Evolutionary conservation across 1,284 basidiomycete species (phyloP).

Genomic region (Psilocybe mexicana): DNA sequence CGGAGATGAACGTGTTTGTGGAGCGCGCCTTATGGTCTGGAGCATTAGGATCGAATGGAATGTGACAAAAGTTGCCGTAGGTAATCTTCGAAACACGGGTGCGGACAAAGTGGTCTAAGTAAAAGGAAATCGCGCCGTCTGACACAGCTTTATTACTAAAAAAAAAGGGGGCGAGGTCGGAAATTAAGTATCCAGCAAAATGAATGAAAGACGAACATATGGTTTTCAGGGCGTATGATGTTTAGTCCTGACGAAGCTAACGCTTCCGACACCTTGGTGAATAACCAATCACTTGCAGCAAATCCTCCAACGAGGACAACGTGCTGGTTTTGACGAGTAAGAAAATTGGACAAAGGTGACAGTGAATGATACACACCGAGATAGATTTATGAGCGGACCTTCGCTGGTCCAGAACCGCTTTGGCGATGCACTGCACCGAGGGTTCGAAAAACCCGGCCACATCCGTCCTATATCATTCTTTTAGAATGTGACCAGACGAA

Average conservation of each 20-base stretch:
- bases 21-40: constrained; percentile 34
- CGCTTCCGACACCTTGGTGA: constrained; percentile 32
- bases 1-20: constrained; percentile 34
- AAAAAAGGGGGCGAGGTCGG: constrained; percentile 12
- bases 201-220: constrained; percentile 37
- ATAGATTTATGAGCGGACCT: constrained; percentile 24
- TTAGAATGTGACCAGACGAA: not conserved
- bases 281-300: constrained; percentile 42
- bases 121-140: constrained; percentile 51
- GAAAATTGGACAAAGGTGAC: not conserved
- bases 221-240: constrained; percentile 46
- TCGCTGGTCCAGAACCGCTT: constrained; percentile 26
- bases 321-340: constrained; percentile 28
- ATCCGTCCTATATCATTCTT: constrained; percentile 17
- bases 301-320: constrained; percentile 51
- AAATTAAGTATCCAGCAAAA: not conserved
- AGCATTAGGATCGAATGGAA: constrained; percentile 31
- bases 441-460: constrained; percentile 33
- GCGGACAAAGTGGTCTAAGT: constrained; percentile 47
- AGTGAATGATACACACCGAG: constrained; percentile 17
- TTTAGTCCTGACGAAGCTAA: constrained; percentile 33
- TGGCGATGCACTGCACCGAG: constrained; percentile 29
- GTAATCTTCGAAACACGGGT: constrained; percentile 44
- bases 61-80: constrained; percentile 41
- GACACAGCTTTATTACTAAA: constrained; percentile 55